Conservation (phyloP, 1,284 basidiomycete species). For the Trametes sp. region DNA sequence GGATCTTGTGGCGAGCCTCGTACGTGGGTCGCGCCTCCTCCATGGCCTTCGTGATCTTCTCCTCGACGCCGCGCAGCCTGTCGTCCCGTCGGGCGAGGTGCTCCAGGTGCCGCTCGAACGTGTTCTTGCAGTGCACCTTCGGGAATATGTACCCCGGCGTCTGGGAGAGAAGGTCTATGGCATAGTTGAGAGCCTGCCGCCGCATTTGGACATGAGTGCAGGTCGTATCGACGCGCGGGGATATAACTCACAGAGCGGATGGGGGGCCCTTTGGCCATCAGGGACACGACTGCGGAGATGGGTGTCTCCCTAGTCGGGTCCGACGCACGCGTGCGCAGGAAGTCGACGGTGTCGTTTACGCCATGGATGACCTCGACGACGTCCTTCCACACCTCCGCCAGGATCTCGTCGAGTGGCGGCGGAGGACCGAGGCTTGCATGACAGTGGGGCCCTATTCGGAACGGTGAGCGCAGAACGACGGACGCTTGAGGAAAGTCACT, state of each 20-base stretch:
- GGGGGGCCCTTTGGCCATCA: not conserved
- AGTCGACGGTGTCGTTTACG: not conserved
- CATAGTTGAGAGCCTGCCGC: slow-evolving; percentile 7
- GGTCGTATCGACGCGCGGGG: not conserved
- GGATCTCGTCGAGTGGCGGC: not conserved
- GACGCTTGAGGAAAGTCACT: too few species aligned
- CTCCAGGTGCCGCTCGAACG: slow-evolving; percentile 2
- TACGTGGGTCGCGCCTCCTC: slow-evolving; percentile 1
- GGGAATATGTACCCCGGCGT: slow-evolving; percentile 13
- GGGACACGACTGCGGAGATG: not conserved
- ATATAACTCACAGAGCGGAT: not conserved
- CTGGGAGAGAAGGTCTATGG: not conserved
- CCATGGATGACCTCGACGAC: not conserved
- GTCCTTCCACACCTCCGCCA: slow-evolving; percentile 1
- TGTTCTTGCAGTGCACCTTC: slow-evolving; percentile 7
- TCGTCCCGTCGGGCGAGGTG: not conserved
- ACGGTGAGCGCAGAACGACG: too few species aligned
- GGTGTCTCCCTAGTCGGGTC: not conserved
- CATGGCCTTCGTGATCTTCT: not conserved
- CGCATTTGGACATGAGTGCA: not conserved
- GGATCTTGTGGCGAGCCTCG: slow-evolving; percentile 4
- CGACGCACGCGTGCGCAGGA: not conserved
- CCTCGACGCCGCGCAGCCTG: not conserved
- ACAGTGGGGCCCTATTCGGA: not conserved
- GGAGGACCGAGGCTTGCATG: not conserved